Percentiles rank a stretch among this genome's conserved stretches.
Conservation (phyloP, 2,329 filamentous ascomycete genomes). For the Hawksworthiomyces lignivorus region DNA sequence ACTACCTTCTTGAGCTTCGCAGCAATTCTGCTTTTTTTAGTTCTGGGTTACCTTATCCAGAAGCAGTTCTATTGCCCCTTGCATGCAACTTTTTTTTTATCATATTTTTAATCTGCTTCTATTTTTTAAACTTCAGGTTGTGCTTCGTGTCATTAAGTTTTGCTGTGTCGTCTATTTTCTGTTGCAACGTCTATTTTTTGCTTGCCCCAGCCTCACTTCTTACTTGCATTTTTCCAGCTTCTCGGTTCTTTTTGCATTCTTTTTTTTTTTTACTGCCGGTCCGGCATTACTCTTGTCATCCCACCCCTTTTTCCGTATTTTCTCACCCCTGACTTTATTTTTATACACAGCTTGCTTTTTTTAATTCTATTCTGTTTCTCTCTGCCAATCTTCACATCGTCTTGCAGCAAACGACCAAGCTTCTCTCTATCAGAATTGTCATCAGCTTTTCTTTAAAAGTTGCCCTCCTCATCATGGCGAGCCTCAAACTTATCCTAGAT, state of each 20-base stretch:
- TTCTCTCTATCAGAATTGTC: too few species aligned
- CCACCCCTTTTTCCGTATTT: neutral
- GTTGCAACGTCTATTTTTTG: neutral
- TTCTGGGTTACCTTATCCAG: too few species aligned
- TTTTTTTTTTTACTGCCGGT: neutral
- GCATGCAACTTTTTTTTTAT: neutral
- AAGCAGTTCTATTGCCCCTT: too few species aligned
- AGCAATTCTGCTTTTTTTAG: too few species aligned
- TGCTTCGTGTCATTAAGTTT: too few species aligned
- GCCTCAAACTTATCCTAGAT: too few species aligned
- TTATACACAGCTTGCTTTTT: neutral
- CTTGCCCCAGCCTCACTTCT: neutral
- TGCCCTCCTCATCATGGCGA: too few species aligned
- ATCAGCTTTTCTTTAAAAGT: too few species aligned
- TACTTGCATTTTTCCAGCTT: neutral
- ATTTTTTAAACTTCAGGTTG: too few species aligned
- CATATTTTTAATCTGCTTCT: neutral
- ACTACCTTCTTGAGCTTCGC: too few species aligned
- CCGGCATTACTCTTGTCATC: neutral
- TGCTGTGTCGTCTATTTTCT: neutral
- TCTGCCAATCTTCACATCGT: too few species aligned
- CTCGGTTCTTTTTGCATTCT: neutral
- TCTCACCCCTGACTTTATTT: slow-evolving; percentile 5
- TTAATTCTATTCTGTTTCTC: neutral
- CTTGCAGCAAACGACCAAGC: too few species aligned